Base-by-base conservation (phyloP, 1,139 yeast species). In the Debaryomycetaceae sp. region DNA sequence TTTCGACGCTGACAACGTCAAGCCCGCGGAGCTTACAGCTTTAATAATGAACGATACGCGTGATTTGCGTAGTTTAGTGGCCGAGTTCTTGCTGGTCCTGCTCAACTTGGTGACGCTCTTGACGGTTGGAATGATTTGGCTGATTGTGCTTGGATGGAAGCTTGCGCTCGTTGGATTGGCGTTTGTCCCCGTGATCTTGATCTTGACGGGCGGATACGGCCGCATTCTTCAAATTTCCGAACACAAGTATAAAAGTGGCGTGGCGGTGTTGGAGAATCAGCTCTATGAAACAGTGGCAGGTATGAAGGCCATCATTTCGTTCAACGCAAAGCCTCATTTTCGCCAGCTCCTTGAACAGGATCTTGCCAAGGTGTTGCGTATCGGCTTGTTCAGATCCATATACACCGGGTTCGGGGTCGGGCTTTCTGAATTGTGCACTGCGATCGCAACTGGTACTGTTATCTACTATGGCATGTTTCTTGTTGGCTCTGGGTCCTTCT, bases 111-210 rank as follows among this genome's bases (percentile, higher is more conserved):
- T 68, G 1, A 55, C 73, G 0, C 62, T 86, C 32, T 58, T 78
- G 0, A 25, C 60, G 0, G 53, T 75, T 15, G 93, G 95, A 3
- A 40, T 76, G 4, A 55, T 72, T 4, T 87, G 97, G 96, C 76
- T 95, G 0, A 40, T 85, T 4, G 62, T 64, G 0, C 47, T 67
- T n/a, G 95, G 95, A 0, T 90, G 97, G 97, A 80, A 77, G 41
- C 57, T 90, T 28, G 72, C 95, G 1, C 53, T 87, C 12, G 90
- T 83, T 1, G 92, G 94, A 2, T 43, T 86, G 7, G 65, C 94
- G 0, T 62, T 86, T 47, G 66, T 81, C 7, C 92, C 95, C 0
- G 39, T 73, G 16, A 73, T 79, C 32, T 51, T 67, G 3, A 13
- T 70, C 0, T 51, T 73, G 4, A 69, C 85, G 4, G 50, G 58